Conservation (phyloP, 2,329 filamentous ascomycete species). For the Stachybotrys chartarum region DNA sequence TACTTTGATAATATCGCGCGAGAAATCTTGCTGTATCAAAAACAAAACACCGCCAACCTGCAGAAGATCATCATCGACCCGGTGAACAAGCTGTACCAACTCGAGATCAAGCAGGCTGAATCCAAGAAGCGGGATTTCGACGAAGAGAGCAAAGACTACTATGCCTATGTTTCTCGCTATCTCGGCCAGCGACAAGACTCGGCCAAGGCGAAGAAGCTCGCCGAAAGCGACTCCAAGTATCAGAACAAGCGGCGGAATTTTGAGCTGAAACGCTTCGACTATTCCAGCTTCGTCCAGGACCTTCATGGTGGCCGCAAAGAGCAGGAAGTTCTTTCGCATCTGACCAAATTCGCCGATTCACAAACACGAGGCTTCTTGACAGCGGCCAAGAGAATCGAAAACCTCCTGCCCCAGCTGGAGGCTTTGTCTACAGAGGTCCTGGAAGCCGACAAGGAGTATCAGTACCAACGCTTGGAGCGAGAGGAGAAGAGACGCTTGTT, state of each 20-base stretch:
- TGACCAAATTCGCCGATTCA: slow-evolving; percentile 88
- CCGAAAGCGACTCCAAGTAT: slow-evolving; percentile 92
- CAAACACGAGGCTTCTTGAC: slow-evolving; percentile 78
- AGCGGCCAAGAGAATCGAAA: slow-evolving; percentile 81
- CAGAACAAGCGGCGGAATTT: slow-evolving; percentile 90
- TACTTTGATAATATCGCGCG: slow-evolving; percentile 96
- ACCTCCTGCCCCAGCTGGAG: slow-evolving; percentile 80
- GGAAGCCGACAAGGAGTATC: slow-evolving; percentile 92
- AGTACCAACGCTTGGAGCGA: slow-evolving; percentile 87
- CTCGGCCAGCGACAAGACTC: slow-evolving; percentile 95
- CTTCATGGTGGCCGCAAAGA: slow-evolving; percentile 98
- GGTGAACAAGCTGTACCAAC: slow-evolving; percentile 80
- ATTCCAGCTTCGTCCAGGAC: slow-evolving; percentile 98
- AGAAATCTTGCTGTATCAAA: slow-evolving; percentile 83
- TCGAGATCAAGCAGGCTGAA: slow-evolving; percentile 97
- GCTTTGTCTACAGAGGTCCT: slow-evolving; percentile 84
- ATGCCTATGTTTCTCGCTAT: slow-evolving; percentile 89
- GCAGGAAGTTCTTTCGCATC: slow-evolving; percentile 88
- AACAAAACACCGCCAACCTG: slow-evolving; percentile 73
- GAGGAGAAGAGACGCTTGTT: slow-evolving; percentile 88
- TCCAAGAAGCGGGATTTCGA: slow-evolving; percentile 97
- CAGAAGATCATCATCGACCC: slow-evolving; percentile 95
- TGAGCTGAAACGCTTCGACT: slow-evolving; percentile 95
- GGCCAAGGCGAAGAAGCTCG: slow-evolving; percentile 93
- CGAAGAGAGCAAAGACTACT: slow-evolving; percentile 98